Percentiles rank a stretch among this genome's conserved stretches.
Evolutionary conservation across 352 stramenopile species (phyloP).

Genomic region (Phytophthora chlamydospora): DNA sequence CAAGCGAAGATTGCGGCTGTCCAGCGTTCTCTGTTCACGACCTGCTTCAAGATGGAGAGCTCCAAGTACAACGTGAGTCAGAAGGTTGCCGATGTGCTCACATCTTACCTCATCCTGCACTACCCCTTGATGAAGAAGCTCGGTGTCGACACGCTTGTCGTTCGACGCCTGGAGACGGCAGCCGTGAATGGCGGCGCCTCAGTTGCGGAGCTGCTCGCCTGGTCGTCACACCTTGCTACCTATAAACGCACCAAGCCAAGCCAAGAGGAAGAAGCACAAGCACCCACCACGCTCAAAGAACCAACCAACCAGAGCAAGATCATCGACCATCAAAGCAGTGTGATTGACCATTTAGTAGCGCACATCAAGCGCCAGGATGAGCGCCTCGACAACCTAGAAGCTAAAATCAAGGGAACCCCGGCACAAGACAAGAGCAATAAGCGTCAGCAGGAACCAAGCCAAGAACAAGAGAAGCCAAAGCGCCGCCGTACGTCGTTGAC

Average conservation of each 20-base stretch:
- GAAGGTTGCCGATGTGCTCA: slow-evolving; percentile 12
- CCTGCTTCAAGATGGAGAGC: slow-evolving; percentile 9
- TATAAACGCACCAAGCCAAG: background rate
- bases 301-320: background rate
- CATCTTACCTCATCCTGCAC: slow-evolving; percentile 11
- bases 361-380: slow-evolving; percentile 11
- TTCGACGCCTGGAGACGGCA: background rate
- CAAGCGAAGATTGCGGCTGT: background rate
- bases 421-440: background rate
- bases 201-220: slow-evolving; percentile 8
- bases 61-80: slow-evolving; percentile 13
- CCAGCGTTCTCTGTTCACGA: background rate
- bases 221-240: slow-evolving; percentile 1
- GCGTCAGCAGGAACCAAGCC: slow-evolving; percentile 1
- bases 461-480: background rate
- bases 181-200: background rate
- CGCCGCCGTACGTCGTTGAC: background rate
- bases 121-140: slow-evolving; percentile 3
- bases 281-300: background rate
- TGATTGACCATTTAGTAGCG: slow-evolving; percentile 6
- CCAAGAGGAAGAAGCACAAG: background rate
- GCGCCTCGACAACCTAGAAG: slow-evolving; percentile 5
- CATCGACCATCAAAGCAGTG: slow-evolving; percentile 5
- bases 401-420: background rate
- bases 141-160: background rate